Percentiles rank a stretch among this genome's conserved stretches.
phyloP scores from a whole-genome alignment of 352 stramenopile species.

The Globisporangium megalacanthum region DNA sequence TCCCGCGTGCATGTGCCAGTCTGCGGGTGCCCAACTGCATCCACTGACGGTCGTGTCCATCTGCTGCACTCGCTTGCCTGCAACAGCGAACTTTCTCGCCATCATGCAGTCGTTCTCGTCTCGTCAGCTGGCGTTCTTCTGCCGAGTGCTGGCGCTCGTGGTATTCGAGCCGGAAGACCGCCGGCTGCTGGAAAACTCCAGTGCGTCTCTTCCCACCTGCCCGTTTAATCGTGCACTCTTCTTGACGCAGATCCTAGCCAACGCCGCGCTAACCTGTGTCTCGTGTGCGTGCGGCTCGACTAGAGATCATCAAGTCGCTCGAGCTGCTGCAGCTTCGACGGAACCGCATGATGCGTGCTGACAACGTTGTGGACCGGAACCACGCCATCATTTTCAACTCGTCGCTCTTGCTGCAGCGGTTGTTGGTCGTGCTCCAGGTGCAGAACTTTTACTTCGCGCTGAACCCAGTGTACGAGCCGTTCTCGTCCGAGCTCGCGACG shows the following conservation, averaged over 20 bases:
- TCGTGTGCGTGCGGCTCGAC: background rate
- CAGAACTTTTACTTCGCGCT: conserved; percentile 86
- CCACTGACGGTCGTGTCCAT: no score
- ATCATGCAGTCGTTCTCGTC: conserved; percentile 88
- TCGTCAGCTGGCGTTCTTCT: conserved; percentile 94
- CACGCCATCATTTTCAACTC: conserved; percentile 90
- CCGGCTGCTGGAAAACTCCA: conserved; percentile 87
- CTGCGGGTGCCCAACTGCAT: no score
- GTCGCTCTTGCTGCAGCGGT: conserved; percentile 57
- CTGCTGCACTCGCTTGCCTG: background rate
- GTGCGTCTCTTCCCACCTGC: conserved; percentile 18
- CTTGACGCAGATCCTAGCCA: no score
- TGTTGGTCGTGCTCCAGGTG: conserved; percentile 70
- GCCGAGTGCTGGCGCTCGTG: conserved; percentile 92
- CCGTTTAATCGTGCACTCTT: background rate
- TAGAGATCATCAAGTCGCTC: conserved; percentile 92
- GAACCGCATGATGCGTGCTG: conserved; percentile 65
- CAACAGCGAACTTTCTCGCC: conserved; percentile 82
- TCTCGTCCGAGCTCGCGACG: conserved; percentile 73
- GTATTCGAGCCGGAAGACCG: conserved; percentile 95
- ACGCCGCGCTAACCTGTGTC: background rate
- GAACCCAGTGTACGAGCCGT: conserved; percentile 77
- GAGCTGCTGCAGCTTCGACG: conserved; percentile 87
- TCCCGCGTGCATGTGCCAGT: no score
- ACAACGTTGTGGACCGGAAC: conserved; percentile 91